phyloP scores from a whole-genome alignment of 1,139 yeast genomes.

The Geotrichum aggregatum region DNA sequence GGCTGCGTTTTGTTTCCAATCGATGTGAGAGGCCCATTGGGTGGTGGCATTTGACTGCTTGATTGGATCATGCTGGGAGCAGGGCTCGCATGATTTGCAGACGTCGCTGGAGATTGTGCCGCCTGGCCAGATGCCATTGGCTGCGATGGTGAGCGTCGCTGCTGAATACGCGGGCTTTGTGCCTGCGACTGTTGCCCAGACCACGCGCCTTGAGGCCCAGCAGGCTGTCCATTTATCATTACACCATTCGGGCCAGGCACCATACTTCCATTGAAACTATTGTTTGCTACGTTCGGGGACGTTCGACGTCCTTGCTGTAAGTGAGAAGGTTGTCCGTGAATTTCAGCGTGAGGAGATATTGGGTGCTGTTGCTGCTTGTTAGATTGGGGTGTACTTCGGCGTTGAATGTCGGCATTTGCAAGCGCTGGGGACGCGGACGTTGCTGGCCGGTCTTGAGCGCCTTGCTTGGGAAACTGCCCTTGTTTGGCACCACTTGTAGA shows the following conservation, averaged over 20 bases:
- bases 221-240: background rate
- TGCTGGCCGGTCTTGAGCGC: constrained; percentile 17
- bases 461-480: constrained; percentile 21
- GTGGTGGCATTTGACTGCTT: constrained; percentile 32
- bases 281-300: constrained; percentile 21
- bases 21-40: constrained; percentile 29
- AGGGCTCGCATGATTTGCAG: constrained; percentile 11
- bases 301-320: constrained; percentile 6
- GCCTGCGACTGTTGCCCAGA: constrained; percentile 23
- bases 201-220: constrained; percentile 17
- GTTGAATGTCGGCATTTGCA: no score
- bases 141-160: constrained; percentile 23
- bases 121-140: constrained; percentile 26
- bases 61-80: constrained; percentile 8
- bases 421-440: constrained; percentile 28
- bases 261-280: constrained; percentile 8
- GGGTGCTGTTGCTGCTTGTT: constrained; percentile 34
- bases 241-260: background rate
- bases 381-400: constrained; percentile 25
- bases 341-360: constrained; percentile 31
- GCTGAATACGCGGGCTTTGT: constrained; percentile 25
- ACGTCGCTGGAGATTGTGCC: no score
- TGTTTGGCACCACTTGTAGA: constrained; percentile 16
- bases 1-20: constrained; percentile 32
- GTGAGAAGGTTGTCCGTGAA: constrained; percentile 5